Percentiles rank a stretch among this genome's conserved stretches.
phyloP scores from a whole-genome alignment of 352 stramenopile species.

The Pythium phragmiticola region DNA sequence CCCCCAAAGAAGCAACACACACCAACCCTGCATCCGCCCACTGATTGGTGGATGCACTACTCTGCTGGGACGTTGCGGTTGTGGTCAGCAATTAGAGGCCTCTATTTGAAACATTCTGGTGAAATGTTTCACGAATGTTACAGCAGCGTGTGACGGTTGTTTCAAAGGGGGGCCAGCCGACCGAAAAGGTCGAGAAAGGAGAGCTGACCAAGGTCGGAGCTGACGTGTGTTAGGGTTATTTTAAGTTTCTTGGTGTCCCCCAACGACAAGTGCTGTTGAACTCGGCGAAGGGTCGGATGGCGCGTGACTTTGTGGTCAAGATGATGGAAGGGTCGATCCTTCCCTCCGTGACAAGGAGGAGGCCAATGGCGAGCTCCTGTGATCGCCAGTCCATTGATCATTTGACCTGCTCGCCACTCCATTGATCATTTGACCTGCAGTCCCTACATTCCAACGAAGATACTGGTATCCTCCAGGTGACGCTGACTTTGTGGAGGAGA shows the following conservation, averaged over 20 bases:
- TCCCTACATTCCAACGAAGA: too few relatives aligned
- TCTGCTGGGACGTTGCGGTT: constrained; percentile 6
- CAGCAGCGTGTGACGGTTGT: constrained; percentile 26
- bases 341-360: too few relatives aligned
- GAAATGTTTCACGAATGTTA: constrained; percentile 29
- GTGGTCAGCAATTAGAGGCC: constrained; percentile 1
- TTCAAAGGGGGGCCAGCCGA: constrained; percentile 16
- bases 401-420: too few relatives aligned
- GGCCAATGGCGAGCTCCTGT: too few relatives aligned
- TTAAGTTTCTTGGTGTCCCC: background rate
- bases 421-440: too few relatives aligned
- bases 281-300: too few relatives aligned
- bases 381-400: too few relatives aligned
- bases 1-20: background rate
- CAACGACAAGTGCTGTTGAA: background rate
- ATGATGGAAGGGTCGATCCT: too few relatives aligned
- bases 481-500: too few relatives aligned
- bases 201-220: constrained; percentile 29
- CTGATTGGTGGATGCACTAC: constrained; percentile 11
- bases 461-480: too few relatives aligned
- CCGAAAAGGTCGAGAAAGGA: background rate
- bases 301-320: too few relatives aligned
- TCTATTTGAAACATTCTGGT: constrained; percentile 3
- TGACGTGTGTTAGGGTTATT: constrained; percentile 12
- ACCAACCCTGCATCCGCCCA: background rate